Evolutionary conservation across 371 early-diverging fungal species (phyloP).

Genomic region (Mortierella sp.): DNA sequence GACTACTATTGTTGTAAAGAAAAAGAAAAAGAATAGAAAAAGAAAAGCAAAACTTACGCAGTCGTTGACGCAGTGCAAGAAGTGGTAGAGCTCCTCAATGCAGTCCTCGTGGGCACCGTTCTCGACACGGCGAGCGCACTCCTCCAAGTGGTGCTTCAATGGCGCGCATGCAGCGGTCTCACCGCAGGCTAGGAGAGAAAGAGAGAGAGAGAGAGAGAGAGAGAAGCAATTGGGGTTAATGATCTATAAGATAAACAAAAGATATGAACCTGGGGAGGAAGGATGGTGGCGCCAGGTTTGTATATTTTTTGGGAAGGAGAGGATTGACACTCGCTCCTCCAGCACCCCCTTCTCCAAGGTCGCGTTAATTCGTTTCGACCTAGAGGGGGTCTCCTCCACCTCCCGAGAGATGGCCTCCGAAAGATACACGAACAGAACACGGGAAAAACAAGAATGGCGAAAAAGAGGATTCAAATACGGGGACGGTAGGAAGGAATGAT

Average conservation of each 20-base stretch:
- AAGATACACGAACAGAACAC: too few relatives aligned
- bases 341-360: constrained; percentile 8
- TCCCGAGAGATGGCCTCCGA: too few relatives aligned
- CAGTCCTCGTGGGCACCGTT: constrained; percentile 55
- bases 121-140: constrained; percentile 57
- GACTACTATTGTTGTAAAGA: too few relatives aligned
- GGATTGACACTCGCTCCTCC: too few relatives aligned
- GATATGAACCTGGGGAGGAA: background rate
- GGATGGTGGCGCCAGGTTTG: background rate
- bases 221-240: background rate
- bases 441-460: too few relatives aligned
- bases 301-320: background rate
- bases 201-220: background rate
- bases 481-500: too few relatives aligned
- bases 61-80: constrained; percentile 59
- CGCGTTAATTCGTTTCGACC: too few relatives aligned
- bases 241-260: background rate
- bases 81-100: constrained; percentile 57
- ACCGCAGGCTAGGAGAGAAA: constrained; percentile 54
- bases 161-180: constrained; percentile 54
- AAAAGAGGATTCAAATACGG: too few relatives aligned
- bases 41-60: constrained; percentile 49
- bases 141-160: constrained; percentile 58
- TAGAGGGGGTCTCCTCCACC: too few relatives aligned
- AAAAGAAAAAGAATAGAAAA: background rate